Conservation (phyloP, 2,329 filamentous ascomycete genomes). For the Pseudocercospora macadamiae region DNA sequence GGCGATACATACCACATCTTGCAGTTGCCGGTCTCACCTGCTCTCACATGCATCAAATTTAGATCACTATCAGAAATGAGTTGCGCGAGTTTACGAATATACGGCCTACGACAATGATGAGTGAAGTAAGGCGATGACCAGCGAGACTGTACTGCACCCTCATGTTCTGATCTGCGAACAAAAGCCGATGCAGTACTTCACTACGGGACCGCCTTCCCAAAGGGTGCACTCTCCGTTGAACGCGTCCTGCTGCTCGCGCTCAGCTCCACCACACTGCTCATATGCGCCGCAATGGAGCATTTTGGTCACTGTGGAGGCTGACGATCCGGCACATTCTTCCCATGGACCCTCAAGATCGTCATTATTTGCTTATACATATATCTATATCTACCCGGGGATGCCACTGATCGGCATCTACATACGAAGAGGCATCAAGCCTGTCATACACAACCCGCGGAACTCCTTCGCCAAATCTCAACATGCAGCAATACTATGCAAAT, state of each 20-base stretch:
- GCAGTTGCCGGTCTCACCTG: no score
- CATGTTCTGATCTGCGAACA: no score
- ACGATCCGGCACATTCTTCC: neutral
- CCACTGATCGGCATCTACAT: neutral
- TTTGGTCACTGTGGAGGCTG: neutral
- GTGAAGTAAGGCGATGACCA: no score
- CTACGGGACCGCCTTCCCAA: neutral
- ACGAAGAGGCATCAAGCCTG: neutral
- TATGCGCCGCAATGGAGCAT: constrained; percentile 1
- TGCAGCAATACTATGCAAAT: neutral
- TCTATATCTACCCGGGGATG: neutral
- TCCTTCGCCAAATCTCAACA: neutral
- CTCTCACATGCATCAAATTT: no score
- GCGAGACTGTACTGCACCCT: no score
- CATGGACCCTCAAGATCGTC: neutral
- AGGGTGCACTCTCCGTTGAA: neutral
- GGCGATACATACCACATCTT: no score
- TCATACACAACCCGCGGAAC: neutral
- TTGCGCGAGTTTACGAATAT: no score
- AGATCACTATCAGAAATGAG: no score
- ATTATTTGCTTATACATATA: neutral
- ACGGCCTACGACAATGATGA: no score
- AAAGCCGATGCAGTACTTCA: no score
- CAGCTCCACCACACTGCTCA: neutral
- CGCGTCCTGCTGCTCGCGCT: neutral